Evolutionary conservation across 306 rosid genomes (phyloP).

Genomic region (Cucurbita maxima): DNA sequence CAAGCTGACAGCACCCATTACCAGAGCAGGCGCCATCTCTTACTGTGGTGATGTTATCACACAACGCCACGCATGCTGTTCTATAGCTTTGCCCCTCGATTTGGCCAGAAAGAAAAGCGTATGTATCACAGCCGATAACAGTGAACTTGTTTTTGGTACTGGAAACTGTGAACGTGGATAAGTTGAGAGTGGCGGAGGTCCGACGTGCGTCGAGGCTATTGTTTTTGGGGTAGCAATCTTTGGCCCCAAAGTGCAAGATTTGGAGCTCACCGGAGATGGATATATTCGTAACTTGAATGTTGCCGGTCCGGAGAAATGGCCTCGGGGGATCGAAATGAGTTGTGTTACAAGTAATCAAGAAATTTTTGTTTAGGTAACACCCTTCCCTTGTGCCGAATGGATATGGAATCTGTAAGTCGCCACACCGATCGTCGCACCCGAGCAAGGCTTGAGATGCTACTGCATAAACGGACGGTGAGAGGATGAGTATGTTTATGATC

Average conservation of each 20-base stretch:
- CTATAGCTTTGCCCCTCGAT: background rate
- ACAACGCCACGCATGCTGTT: slow-evolving; percentile 13
- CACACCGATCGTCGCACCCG: slow-evolving; percentile 17
- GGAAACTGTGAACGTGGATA: slow-evolving; percentile 9
- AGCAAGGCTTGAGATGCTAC: background rate
- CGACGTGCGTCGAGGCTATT: background rate
- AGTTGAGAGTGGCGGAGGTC: background rate
- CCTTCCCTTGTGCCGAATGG: slow-evolving; percentile 20
- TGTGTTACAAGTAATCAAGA: slow-evolving; percentile 5
- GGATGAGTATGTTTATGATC: background rate
- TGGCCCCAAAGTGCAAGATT: background rate
- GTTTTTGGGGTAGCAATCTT: background rate
- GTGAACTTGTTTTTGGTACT: slow-evolving; percentile 12
- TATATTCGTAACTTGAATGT: slow-evolving; percentile 1
- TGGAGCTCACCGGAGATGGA: background rate
- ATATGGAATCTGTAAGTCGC: slow-evolving; percentile 22
- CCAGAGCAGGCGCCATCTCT: slow-evolving; percentile 16
- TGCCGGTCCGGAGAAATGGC: background rate
- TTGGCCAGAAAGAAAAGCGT: background rate
- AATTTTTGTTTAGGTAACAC: background rate
- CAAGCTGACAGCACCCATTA: slow-evolving; percentile 23
- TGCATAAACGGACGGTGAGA: background rate
- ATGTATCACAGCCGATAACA: slow-evolving; percentile 19
- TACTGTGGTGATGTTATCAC: background rate
- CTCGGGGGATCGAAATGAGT: background rate